Evolutionary conservation across 192 early-diverging fungal species (phyloP).

Genomic region (Rhizophagus prolifer): DNA sequence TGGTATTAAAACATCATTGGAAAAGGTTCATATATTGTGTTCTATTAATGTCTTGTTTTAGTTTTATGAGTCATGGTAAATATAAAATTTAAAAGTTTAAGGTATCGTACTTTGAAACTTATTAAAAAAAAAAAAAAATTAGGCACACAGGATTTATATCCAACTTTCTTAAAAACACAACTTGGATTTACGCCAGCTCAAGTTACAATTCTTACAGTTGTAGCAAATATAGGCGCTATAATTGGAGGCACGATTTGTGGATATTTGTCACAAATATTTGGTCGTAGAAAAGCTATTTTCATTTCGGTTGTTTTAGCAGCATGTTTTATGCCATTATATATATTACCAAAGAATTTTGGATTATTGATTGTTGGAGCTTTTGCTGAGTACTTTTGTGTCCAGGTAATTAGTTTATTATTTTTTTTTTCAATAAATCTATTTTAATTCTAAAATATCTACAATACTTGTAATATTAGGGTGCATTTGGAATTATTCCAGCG

Average conservation of each 20-base stretch:
- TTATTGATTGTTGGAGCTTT: slow-evolving; percentile 45
- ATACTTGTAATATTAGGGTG: slow-evolving; percentile 11
- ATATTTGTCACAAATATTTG: slow-evolving; percentile 66
- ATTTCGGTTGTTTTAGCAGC: slow-evolving; percentile 51
- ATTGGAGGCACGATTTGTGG: slow-evolving; percentile 66
- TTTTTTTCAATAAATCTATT: background rate
- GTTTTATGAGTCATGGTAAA: slow-evolving; percentile 66
- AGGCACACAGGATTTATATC: slow-evolving; percentile 67
- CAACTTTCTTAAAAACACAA: slow-evolving; percentile 49
- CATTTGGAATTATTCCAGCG: slow-evolving; percentile 62
- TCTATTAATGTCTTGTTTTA: slow-evolving; percentile 65
- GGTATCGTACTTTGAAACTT: background rate
- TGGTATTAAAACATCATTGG: slow-evolving; percentile 50
- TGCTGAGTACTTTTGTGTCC: slow-evolving; percentile 58
- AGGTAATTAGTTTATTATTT: slow-evolving; percentile 37
- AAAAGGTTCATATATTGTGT: slow-evolving; percentile 50
- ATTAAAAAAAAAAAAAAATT: background rate
- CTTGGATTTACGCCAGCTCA: slow-evolving; percentile 16
- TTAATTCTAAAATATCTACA: background rate
- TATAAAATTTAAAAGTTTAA: background rate
- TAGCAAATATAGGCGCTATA: slow-evolving; percentile 67
- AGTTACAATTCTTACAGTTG: slow-evolving; percentile 58
- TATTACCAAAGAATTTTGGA: slow-evolving; percentile 40
- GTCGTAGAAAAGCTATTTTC: slow-evolving; percentile 60
- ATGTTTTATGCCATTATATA: slow-evolving; percentile 69